Base-by-base conservation (phyloP, 2,329 filamentous ascomycete species). In the Xylariaceae sp. region DNA sequence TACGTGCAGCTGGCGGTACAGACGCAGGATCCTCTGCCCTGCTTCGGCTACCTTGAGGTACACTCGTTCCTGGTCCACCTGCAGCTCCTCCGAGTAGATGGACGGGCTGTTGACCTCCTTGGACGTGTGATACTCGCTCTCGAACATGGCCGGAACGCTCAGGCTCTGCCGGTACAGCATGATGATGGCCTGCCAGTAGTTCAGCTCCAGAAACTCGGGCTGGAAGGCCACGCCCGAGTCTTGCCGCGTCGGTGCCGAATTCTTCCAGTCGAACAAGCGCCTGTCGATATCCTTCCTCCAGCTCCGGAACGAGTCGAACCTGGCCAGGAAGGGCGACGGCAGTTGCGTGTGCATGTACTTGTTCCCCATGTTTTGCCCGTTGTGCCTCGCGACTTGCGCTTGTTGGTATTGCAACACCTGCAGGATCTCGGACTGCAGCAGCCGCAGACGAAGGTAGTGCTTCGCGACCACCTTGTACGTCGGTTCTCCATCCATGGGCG, bases 161-260 rank as follows among this genome's bases (percentile, higher is more conserved):
- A 95, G 64, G 60, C 88, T 92, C 62, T 95, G 90, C 39, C 90
- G 75, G 60, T 97, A 97, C 14, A 97, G 75, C 83, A 96, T 88
- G 50, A 96, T 94, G 44, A 97, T 81, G 3, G 88, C 88, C 60
- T 96, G 90, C 89, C 90, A 97, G 63, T 97, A 97, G 61, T 97
- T 97, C 44, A 97, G 73, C 54, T 96, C 88, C 4, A 96, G 66
- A 54, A 97, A 95, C 40, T 95, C 84, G 1, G 86, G 81, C 1
- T 85, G 88, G 59, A 97, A 97, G 3, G 80, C 80, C 2, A 97
- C 92, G 1, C 89, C 89, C 0, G 87, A 94, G 41, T 92, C 80
- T 15, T 76, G 65, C 46, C 83, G 81, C 0, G 76, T 82, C 0
- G 90, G 92, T 1, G 88, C 84, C 4, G 80, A 81, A 18, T 81